These are phyloP conservation scores for Pseudogymnoascus sp. DNA, from an alignment of 2,329 filamentous ascomycete genomes.

Conservation along the genomic window DNA sequence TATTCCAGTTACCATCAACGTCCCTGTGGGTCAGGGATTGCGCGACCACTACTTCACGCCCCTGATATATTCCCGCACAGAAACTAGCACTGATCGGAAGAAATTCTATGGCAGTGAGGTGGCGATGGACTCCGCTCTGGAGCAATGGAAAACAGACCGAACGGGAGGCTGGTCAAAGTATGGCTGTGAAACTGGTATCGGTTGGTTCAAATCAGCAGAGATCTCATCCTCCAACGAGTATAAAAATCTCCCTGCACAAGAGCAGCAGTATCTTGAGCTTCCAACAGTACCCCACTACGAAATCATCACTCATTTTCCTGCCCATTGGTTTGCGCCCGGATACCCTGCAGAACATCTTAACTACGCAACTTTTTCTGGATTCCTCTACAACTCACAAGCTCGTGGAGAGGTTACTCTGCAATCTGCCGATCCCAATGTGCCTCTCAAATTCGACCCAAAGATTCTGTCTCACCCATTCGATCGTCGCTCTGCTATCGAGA, in stretches of 20 bases:
- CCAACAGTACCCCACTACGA: conserved; percentile 53
- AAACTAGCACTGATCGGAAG: conserved; percentile 35
- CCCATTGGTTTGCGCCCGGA: conserved; percentile 28
- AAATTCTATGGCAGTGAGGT: conserved; percentile 39
- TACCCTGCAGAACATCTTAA: conserved; percentile 23
- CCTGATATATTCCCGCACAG: conserved; percentile 35
- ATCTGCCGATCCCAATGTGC: conserved; percentile 43
- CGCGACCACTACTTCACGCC: conserved; percentile 36
- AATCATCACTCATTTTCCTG: conserved; percentile 40
- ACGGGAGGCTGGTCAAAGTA: conserved; percentile 36
- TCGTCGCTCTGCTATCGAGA: conserved; percentile 41
- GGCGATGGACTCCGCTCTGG: conserved; percentile 38
- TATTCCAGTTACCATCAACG: conserved; percentile 32
- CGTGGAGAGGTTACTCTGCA: conserved; percentile 45
- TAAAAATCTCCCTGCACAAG: conserved; percentile 37
- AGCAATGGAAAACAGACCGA: conserved; percentile 39
- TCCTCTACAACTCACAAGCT: conserved; percentile 48
- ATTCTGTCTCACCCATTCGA: conserved; percentile 50
- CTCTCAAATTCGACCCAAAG: conserved; percentile 46
- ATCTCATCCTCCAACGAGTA: conserved; percentile 42
- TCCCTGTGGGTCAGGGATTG: conserved; percentile 36
- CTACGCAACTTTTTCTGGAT: conserved; percentile 34
- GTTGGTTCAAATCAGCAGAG: conserved; percentile 38
- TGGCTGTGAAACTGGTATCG: conserved; percentile 34
- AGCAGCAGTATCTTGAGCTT: conserved; percentile 38